Base-by-base conservation (phyloP, 2,329 filamentous ascomycete species). In the Coniochaeta sp. region DNA sequence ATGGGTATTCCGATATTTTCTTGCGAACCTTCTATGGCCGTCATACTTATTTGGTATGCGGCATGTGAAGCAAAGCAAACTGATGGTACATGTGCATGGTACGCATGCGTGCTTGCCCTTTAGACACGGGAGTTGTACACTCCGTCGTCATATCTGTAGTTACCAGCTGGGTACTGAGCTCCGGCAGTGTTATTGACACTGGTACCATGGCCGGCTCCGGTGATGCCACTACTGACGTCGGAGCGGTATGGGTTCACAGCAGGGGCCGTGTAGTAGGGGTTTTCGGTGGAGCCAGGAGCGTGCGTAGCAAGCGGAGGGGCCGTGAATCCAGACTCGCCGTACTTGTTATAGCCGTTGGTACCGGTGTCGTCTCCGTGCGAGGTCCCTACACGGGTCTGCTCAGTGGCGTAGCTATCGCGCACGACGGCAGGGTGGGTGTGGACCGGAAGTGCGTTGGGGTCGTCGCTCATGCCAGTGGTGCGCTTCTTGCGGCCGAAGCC, bases 331-430 rank as follows among this genome's bases (percentile, higher is more conserved):
- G 43, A 34, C 57, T 62, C 59, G 44, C 57, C 59, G 59, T 65
- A 64, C 31, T 59, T 65, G 62, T 59, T 59, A 14, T 58, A 56
- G 17, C 47, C 19, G 24, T 47, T 34, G 36, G 26, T 24, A 55
- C 28, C 38, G 17, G 31, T 16, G 19, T 44, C 47, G 36, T 34
- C 17, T 4, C 22, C 56, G 56, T 33, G 14, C 34, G 34, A 43
- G 40, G 58, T 62, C 38, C 36, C 61, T 11, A 67, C 64, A 22
- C 64, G 62, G 14, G 65, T 67, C 62, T 64, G 62, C 57, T 65
- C 65, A 6, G 66, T 66, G 28, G 64, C 57, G 31, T 64, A 65
- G 52, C 65, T 66, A 40, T 58, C 28, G 33, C 64, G 62, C 22
- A 67, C 57, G 22, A 64, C 61, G 16, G 60, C 62, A 14, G 66